A percentile compares a stretch with the other conserved stretches of the same genome.
Evolutionary conservation across 805 yeast genomes (phyloP).

Genomic region (Candida multigemmis): DNA sequence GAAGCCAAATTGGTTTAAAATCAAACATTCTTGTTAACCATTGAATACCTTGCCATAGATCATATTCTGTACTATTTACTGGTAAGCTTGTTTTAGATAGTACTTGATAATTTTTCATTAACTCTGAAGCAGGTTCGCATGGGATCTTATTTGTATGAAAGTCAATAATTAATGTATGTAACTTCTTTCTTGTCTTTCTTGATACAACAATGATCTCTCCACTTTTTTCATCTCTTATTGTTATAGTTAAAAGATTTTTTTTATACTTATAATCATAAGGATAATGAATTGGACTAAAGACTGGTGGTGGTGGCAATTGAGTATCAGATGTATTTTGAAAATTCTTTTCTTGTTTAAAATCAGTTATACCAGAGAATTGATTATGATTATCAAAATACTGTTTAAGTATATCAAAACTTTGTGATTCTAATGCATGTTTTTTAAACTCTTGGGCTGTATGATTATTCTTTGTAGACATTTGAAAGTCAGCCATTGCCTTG

Average conservation of each 20-base stretch:
- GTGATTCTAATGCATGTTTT: conserved; percentile 11
- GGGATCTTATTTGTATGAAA: conserved; percentile 41
- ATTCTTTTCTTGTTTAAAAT: conserved; percentile 12
- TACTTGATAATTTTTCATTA: conserved; percentile 27
- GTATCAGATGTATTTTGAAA: conserved; percentile 29
- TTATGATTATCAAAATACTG: conserved; percentile 14
- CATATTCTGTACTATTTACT: conserved; percentile 18
- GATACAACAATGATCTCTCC: conserved; percentile 48
- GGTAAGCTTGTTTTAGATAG: conserved; percentile 20
- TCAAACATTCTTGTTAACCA: conserved; percentile 44
- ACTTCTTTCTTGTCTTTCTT: conserved; percentile 36
- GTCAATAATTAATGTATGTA: conserved; percentile 45
- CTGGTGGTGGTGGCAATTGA: conserved; percentile 79
- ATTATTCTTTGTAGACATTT: conserved; percentile 54
- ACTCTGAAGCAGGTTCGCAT: conserved; percentile 36
- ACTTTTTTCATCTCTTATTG: conserved; percentile 42
- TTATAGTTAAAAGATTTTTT: conserved; percentile 53
- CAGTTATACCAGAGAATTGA: conserved; percentile 15
- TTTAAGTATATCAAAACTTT: conserved; percentile 14
- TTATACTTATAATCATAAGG: conserved; percentile 75
- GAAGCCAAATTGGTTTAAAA: conserved; percentile 75
- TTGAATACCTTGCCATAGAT: conserved; percentile 34
- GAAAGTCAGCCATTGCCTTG: conserved; percentile 85
- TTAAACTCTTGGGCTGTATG: conserved; percentile 19
- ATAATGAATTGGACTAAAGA: conserved; percentile 64